Conservation (phyloP, 2,329 filamentous ascomycete genomes). For the Alternaria ethzedia region DNA sequence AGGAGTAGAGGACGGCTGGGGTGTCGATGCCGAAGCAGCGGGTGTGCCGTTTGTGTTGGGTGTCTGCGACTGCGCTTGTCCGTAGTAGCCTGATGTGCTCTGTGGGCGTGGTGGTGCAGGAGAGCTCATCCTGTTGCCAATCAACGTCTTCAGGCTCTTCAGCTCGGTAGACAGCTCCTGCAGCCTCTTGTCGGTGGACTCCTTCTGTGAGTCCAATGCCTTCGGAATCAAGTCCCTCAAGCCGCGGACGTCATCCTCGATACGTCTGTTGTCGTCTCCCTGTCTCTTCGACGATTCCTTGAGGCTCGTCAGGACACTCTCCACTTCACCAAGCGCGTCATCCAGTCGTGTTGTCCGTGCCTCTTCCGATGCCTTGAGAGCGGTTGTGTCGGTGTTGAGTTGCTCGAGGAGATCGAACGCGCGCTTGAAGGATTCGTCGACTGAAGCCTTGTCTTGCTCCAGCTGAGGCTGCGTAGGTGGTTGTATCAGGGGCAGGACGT, state of each 20-base stretch:
- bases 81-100: conserved; percentile 34
- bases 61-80: conserved; percentile 25
- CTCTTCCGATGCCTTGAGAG: conserved; percentile 85
- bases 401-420: conserved; percentile 93
- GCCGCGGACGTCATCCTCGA: conserved; percentile 83
- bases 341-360: conserved; percentile 84
- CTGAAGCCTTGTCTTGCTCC: conserved; percentile 89
- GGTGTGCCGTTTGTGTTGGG: conserved; percentile 37
- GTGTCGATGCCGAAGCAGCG: conserved; percentile 23
- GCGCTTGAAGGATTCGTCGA: conserved; percentile 92
- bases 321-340: conserved; percentile 79
- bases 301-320: conserved; percentile 79
- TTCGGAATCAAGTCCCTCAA: conserved; percentile 87
- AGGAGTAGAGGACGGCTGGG: conserved; percentile 20
- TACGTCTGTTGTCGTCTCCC: conserved; percentile 84
- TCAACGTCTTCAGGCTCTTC: conserved; percentile 88
- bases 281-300: conserved; percentile 81
- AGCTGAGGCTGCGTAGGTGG: conserved; percentile 93
- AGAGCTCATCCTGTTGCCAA: conserved; percentile 66
- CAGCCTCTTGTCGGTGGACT: conserved; percentile 78
- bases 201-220: conserved; percentile 86
- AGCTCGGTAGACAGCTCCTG: conserved; percentile 87
- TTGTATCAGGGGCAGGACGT: conserved; percentile 87
- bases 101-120: conserved; percentile 34
- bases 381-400: conserved; percentile 85